Evolutionary conservation across 306 rosid genomes (phyloP), one percentile per base, ranked within the genome.

Genomic region (Psophocarpus tetragonolobus): DNA sequence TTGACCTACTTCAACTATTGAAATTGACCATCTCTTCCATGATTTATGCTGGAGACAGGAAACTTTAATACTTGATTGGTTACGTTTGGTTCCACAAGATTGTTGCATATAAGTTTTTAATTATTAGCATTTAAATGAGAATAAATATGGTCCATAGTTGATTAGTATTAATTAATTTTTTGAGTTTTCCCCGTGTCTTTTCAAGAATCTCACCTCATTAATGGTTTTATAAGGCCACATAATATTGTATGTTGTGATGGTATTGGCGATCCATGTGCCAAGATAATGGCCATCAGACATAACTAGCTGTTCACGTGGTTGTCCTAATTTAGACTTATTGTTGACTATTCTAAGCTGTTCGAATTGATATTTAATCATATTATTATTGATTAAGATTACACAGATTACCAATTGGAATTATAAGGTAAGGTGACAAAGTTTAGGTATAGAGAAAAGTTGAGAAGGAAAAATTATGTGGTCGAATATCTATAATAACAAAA

Each of bases 301-400:
- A 30, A 33, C 78, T 71, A 82, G 75, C 65, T 77, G 79, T 71
- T 33, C 86, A 73, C 83, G 61, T 73, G 80, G 41, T 47, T 73
- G 30, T 44, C 53, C 29, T n/a, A 65, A 51, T 14, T 48, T 53
- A 2, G 75, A 77, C 80, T 64, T 3, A 71, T 56, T 5, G 18
- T 76, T 82, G 68, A 51, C 82, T 74, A 5, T 18, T 18, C 5
- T 26, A 9, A 51, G 10, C n/a, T 39, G 12, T 2, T 48, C 36
- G n/a, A 27, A 33, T 38, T 71, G 4, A 21, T 50, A 12, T 30
- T 23, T 36, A 12, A 35, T 60, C 14, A 14, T 26, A 21, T 47
- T 15, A 6, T 7, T 2, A 67, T 61, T 36, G 51, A 27, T 26
- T 75, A n/a, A 68, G 27, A 58, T 57, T 61, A 26, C 62, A 61